Evolutionary conservation across 2,329 filamentous ascomycete species (phyloP), one percentile per base, ranked within the genome.

Genomic region (Blumeria graminis): DNA sequence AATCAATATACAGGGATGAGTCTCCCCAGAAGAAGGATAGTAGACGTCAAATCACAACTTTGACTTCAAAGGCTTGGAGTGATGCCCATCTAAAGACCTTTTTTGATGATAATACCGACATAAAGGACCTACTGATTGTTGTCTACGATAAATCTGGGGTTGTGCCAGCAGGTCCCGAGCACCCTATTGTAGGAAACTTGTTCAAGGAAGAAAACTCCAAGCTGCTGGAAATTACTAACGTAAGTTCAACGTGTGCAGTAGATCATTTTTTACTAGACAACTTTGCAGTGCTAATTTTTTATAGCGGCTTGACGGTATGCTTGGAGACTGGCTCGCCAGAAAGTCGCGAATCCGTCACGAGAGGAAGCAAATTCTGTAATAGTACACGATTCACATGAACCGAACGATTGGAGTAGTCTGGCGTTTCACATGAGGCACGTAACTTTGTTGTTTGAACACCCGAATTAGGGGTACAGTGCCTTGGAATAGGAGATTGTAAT

Each of bases 101-200:
- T 69, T 84, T 96, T 64, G 90, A 96, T 62, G 87, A 92, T 62
- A 81, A 86, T 59, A 81, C 82, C 36, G 87, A 94, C 60, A 87
- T 98, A 62, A 80, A 86, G 55, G 90, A 98, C 66, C 77, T 96
- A 66, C 75, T 96, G 55, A 77, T 89, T 39, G 84, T 98, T 59
- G 87, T 98, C 33, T 89, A 94, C 66, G 89, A 96, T 69, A 94
- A 89, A 67, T 84, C 81, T 13, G 85, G 89, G 58, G 81, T 93
- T 14, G 76, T 80, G 45, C 84, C 87, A 16, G 85, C 83, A 7
- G 79, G 83, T 1, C 76, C 78, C n/a, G 86, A 94, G 57, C 89
- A 96, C 67, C 90, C 90, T 0, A 75, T 94, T 48, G 86, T 84
- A 55, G 79, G 80, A 13, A 78, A 80, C 22, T 71, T 96, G 56